Conservation (phyloP, 73 alveolate species). For the Paramecium bursaria region DNA sequence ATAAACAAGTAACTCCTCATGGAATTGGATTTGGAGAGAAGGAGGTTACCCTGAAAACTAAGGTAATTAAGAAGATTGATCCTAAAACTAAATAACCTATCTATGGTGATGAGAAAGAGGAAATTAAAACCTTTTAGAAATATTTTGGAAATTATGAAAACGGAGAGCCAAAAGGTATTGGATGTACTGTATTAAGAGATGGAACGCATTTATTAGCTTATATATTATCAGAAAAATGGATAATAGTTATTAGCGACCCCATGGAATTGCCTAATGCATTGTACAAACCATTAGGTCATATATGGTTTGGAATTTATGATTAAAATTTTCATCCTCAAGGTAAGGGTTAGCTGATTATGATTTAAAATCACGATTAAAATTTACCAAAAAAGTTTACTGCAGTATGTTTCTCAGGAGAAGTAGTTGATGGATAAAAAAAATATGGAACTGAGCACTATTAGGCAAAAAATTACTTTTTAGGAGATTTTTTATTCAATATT, state of each 20-base stretch:
- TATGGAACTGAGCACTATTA: background rate
- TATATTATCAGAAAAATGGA: no score
- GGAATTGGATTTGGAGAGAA: background rate
- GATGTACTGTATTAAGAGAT: background rate
- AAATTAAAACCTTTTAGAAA: no score
- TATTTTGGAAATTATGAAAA: background rate
- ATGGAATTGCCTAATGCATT: no score
- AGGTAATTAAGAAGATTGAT: no score
- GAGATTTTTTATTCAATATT: background rate
- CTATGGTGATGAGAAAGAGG: no score
- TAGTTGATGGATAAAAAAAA: background rate
- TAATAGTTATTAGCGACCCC: no score
- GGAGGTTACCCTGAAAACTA: no score
- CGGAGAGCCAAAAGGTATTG: background rate
- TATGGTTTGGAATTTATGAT: constrained; percentile 21
- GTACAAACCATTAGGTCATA: constrained; percentile 5
- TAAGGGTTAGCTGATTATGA: background rate
- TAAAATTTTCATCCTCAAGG: constrained; percentile 26
- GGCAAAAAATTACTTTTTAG: background rate
- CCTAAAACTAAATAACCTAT: no score
- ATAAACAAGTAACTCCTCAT: background rate
- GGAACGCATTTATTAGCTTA: background rate
- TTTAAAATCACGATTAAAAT: background rate
- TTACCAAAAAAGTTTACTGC: background rate
- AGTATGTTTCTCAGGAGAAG: background rate